These are phyloP conservation scores for Solanum chiquidenum DNA, from an alignment of 257 asterid genomes.

Conservation along the genomic window DNA sequence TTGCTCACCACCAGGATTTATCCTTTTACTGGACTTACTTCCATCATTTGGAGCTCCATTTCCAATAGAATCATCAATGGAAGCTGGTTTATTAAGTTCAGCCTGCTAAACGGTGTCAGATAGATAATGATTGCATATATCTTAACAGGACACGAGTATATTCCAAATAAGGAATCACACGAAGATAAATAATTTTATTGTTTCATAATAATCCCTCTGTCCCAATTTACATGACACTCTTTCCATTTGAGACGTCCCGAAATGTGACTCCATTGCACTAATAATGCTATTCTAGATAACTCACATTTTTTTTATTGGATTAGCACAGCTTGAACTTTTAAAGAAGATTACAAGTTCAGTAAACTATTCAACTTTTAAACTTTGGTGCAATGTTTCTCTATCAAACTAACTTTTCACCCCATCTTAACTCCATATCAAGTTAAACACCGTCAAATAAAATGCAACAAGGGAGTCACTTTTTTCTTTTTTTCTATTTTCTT, in stretches of 20 bases:
- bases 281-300: not conserved
- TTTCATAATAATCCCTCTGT: not conserved
- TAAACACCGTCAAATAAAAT: not conserved
- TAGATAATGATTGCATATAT: not conserved
- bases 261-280: not conserved
- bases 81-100: conserved; percentile 57
- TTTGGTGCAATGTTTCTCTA: not conserved
- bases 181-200: not conserved
- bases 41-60: conserved; percentile 24
- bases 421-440: not conserved
- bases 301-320: not conserved
- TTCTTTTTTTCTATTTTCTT: not conserved
- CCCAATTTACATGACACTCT: not conserved
- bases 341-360: not conserved
- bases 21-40: conserved; percentile 22
- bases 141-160: not conserved
- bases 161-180: not conserved
- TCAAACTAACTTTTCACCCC: not conserved
- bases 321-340: not conserved
- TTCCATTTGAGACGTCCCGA: not conserved
- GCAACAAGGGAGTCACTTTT: not conserved
- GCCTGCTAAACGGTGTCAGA: conserved; percentile 31
- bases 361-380: not conserved
- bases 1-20: conserved; percentile 17
- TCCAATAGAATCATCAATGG: conserved; percentile 34